These are phyloP conservation scores for Amoebophrya sp. DNA, from an alignment of 169 alveolate genomes.

Conservation along the genomic window DNA sequence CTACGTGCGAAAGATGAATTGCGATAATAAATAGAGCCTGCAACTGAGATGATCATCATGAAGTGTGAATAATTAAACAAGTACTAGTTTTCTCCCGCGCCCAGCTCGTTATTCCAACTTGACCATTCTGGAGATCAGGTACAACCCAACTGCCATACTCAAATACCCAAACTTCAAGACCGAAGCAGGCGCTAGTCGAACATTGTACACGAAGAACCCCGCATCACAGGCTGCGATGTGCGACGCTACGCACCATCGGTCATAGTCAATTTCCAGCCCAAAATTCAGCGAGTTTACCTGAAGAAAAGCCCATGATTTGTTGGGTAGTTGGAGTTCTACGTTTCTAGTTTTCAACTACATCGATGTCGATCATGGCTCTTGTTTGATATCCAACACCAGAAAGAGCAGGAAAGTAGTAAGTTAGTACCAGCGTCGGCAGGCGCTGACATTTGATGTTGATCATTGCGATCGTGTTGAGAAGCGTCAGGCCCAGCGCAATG, in stretches of 20 bases:
- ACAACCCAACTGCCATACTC: neutral
- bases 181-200: neutral
- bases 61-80: too few species aligned
- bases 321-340: too few species aligned
- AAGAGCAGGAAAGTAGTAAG: too few species aligned
- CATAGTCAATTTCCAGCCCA: neutral
- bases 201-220: conserved; percentile 5
- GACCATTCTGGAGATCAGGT: neutral
- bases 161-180: neutral
- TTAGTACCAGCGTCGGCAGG: neutral
- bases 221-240: neutral
- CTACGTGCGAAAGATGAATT: too few species aligned
- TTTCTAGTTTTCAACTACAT: too few species aligned
- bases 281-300: neutral
- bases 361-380: too few species aligned
- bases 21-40: too few species aligned
- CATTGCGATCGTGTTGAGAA: neutral
- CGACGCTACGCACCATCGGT: conserved; percentile 8
- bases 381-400: too few species aligned
- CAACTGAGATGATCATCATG: too few species aligned
- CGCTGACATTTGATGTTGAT: neutral
- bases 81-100: neutral
- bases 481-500: neutral
- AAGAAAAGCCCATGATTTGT: too few species aligned
- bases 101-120: neutral